phyloP scores from a whole-genome alignment of 2,329 filamentous ascomycete genomes.

The Diaporthe batatas region DNA sequence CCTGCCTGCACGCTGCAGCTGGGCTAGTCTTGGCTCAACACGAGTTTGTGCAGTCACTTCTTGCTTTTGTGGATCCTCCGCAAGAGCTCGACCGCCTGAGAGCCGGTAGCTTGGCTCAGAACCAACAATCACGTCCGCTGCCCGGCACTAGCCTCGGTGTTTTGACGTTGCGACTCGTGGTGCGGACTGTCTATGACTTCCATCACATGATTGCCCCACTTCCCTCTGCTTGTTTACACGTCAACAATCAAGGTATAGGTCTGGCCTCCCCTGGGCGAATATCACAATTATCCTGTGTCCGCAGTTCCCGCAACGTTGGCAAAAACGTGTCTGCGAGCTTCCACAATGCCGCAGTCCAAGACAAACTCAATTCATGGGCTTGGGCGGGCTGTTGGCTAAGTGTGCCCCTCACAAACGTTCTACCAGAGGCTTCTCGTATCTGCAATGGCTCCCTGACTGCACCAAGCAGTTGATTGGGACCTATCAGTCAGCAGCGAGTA shows the following conservation, averaged over 20 bases:
- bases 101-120: constrained; percentile 26
- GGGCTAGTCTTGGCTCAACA: constrained; percentile 39
- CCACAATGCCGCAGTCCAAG: background rate
- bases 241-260: background rate
- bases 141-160: constrained; percentile 26
- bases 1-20: constrained; percentile 24
- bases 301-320: background rate
- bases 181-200: background rate
- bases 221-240: background rate
- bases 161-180: constrained; percentile 2
- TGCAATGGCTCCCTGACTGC: constrained; percentile 17
- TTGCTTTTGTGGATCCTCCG: constrained; percentile 28
- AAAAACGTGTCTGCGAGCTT: constrained; percentile 5
- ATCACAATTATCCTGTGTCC: background rate
- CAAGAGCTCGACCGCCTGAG: background rate
- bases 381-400: constrained; percentile 15
- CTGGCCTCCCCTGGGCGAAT: no score
- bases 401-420: background rate
- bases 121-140: constrained; percentile 11
- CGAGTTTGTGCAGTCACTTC: constrained; percentile 37
- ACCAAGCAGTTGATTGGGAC: constrained; percentile 6
- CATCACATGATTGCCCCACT: constrained; percentile 9
- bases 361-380: constrained; percentile 19
- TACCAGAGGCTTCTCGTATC: constrained; percentile 31
- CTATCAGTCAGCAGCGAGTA: constrained; percentile 8